Evolutionary conservation across 805 yeast genomes (phyloP).

Genomic region (Yarrowia sp.): DNA sequence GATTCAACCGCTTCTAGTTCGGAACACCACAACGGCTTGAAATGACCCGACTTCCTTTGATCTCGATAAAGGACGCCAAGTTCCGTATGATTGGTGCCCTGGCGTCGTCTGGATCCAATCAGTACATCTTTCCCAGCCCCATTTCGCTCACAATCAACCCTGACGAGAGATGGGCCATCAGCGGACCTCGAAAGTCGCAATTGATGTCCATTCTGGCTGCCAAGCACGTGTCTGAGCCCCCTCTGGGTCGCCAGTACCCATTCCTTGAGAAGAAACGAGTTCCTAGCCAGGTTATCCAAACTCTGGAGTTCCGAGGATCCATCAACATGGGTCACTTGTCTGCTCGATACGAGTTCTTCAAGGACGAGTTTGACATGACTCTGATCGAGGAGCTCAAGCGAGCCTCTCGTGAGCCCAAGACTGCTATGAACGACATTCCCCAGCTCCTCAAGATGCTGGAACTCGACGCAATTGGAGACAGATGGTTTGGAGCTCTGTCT

Average conservation of each 20-base stretch:
- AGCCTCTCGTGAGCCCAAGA: constrained; percentile 47
- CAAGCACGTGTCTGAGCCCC: constrained; percentile 52
- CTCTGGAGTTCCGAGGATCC: constrained; percentile 51
- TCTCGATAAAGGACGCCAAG: constrained; percentile 12
- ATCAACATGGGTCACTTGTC: constrained; percentile 64
- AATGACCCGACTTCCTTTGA: constrained; percentile 18
- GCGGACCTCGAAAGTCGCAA: constrained; percentile 55
- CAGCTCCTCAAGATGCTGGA: constrained; percentile 50
- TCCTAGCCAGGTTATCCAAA: constrained; percentile 48
- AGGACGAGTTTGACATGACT: constrained; percentile 79
- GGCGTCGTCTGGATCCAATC: background rate
- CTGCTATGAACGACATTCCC: constrained; percentile 25
- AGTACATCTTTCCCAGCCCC: constrained; percentile 43
- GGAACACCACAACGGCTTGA: background rate
- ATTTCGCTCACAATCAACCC: constrained; percentile 43
- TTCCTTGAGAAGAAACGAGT: constrained; percentile 44
- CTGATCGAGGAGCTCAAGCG: constrained; percentile 57
- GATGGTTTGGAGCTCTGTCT: constrained; percentile 84
- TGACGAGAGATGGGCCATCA: constrained; percentile 52
- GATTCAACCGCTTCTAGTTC: background rate
- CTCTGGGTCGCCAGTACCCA: constrained; percentile 56
- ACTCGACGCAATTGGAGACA: constrained; percentile 55
- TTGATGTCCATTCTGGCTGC: constrained; percentile 60
- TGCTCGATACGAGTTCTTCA: constrained; percentile 83
- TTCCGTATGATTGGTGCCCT: constrained; percentile 17